These are phyloP conservation scores for Citrus australasica DNA, from an alignment of 345 rosid species.

Conservation along the genomic window DNA sequence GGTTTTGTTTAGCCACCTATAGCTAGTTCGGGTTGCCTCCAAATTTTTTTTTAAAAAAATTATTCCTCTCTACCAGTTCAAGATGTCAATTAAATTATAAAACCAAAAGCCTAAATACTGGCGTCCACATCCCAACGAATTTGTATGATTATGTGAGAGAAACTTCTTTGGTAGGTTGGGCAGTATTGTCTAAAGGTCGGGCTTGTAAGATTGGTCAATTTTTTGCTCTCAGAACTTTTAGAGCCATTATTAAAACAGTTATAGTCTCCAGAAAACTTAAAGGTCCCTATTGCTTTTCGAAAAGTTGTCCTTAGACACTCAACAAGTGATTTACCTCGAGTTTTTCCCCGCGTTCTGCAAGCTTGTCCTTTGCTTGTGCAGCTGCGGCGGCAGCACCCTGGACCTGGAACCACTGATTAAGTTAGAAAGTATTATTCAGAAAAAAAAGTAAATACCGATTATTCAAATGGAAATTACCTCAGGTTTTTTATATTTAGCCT, in stretches of 20 bases:
- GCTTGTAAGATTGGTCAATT: not conserved
- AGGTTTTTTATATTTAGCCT: constrained; percentile 71
- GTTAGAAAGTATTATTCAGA: constrained; percentile 19
- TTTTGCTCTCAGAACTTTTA: not conserved
- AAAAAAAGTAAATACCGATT: not conserved
- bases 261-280: not conserved
- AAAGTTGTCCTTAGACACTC: not conserved
- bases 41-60: not conserved
- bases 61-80: not conserved
- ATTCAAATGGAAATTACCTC: constrained; percentile 34
- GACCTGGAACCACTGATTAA: constrained; percentile 38
- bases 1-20: not conserved
- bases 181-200: not conserved
- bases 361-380: constrained; percentile 71
- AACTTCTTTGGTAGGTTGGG: not conserved
- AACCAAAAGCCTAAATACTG: not conserved
- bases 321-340: constrained; percentile 50
- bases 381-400: constrained; percentile 78
- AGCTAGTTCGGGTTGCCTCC: not conserved
- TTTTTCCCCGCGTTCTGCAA: constrained; percentile 68
- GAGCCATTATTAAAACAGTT: not conserved
- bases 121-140: not conserved
- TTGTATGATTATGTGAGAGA: not conserved
- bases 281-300: not conserved
- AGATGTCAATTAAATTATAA: not conserved